Percentiles rank a stretch among this genome's conserved stretches.
phyloP scores from a whole-genome alignment of 805 yeast species.

The Myxozyma geophila region DNA sequence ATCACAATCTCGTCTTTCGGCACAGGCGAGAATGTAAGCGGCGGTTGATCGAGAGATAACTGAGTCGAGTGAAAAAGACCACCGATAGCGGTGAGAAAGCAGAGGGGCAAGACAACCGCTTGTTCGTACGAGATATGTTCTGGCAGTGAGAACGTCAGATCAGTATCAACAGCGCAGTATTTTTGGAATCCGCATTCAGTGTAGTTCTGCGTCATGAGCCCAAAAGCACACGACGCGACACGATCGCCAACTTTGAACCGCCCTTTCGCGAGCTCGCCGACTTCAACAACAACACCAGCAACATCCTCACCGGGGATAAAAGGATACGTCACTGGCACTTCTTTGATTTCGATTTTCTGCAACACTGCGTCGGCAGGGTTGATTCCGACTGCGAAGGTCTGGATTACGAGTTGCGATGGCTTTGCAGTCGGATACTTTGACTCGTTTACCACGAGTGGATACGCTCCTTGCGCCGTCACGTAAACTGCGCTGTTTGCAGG shows the following conservation, averaged over 20 bases:
- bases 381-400: slow-evolving; percentile 37
- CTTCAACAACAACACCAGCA: slow-evolving; percentile 41
- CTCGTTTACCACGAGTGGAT: neutral
- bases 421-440: slow-evolving; percentile 1
- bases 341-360: slow-evolving; percentile 1
- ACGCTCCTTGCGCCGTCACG: neutral
- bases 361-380: slow-evolving; percentile 40
- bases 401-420: slow-evolving; percentile 32
- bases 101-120: too few species aligned
- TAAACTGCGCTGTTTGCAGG: neutral
- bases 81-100: too few species aligned
- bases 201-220: too few species aligned
- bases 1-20: too few species aligned
- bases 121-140: neutral
- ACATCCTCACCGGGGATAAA: slow-evolving; percentile 38
- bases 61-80: too few species aligned
- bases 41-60: too few species aligned
- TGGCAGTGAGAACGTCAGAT: too few species aligned
- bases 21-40: too few species aligned
- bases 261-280: slow-evolving; percentile 28
- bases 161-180: too few species aligned
- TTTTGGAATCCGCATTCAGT: too few species aligned
- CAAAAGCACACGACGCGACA: slow-evolving; percentile 1
- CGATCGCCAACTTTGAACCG: slow-evolving; percentile 38
- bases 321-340: slow-evolving; percentile 22